phyloP scores from a whole-genome alignment of 495 filamentous ascomycete genomes.

The Cercophora sp. region DNA sequence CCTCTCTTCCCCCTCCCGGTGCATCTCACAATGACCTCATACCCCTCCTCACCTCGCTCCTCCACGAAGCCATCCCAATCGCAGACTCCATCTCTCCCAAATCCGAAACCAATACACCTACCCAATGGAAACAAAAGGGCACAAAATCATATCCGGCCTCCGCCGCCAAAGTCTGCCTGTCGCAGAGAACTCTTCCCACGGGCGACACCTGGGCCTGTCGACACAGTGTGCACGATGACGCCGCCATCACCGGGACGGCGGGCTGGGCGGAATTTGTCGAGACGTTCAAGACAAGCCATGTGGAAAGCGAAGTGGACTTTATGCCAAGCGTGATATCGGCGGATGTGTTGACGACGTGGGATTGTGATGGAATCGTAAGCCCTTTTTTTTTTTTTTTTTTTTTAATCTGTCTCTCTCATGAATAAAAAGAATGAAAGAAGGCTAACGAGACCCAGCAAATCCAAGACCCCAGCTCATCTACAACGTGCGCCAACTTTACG shows the following conservation, averaged over 20 bases:
- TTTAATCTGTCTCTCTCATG: background rate
- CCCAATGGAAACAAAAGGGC: background rate
- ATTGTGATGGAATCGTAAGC: conserved; percentile 25
- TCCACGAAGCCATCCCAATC: conserved; percentile 56
- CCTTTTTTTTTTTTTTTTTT: conserved; percentile 1
- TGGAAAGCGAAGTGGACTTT: conserved; percentile 64
- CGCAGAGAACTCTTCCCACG: background rate
- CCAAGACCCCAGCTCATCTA: background rate
- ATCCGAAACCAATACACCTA: conserved; percentile 19
- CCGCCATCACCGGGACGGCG: conserved; percentile 63
- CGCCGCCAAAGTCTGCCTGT: background rate
- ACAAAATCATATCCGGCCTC: background rate
- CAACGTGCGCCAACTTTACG: conserved; percentile 46
- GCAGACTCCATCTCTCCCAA: conserved; percentile 44
- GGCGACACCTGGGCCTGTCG: conserved; percentile 1
- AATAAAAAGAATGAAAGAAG: background rate
- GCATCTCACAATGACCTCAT: conserved; percentile 29
- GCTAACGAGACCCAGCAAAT: background rate
- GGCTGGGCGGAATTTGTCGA: conserved; percentile 61
- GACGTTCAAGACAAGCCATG: conserved; percentile 59
- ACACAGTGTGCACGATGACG: conserved; percentile 33
- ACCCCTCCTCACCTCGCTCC: conserved; percentile 37
- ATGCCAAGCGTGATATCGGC: conserved; percentile 64
- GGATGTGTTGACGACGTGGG: conserved; percentile 52
- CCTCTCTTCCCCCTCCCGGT: conserved; percentile 34